Evolutionary conservation across 2,329 filamentous ascomycete species (phyloP), one percentile per base, ranked within the genome.

Genomic region (Pseudogymnoascus sp.): DNA sequence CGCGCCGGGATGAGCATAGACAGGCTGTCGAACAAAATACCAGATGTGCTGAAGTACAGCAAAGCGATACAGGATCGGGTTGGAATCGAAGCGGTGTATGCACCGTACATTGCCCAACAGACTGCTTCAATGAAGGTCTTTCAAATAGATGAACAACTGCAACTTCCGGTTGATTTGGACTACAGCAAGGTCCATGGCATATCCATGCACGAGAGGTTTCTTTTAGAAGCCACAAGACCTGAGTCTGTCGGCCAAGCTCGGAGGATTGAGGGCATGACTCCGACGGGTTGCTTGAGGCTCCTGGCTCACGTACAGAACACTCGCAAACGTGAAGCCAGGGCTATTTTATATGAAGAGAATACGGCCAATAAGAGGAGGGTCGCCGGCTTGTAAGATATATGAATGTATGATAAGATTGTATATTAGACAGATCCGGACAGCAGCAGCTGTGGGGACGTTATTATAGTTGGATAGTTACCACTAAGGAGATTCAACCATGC

Each of bases 201-300:
- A 61, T 92, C 90, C 62, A 83, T 86, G 38, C 92, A 91, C 63
- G 95, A 97, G 78, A 88, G 84, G 74, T 81, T 85, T 28, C 82
- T 88, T 3, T 79, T 99, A 37, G 82, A 83, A 63, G 78, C 80
- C 2, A 89, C 91, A 1, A 79, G 85, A 60, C 95, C 95, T 0
- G 91, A 96, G 75, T 96, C 85, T 65, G 80, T 99, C 21, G 93
- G 91, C 0, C 95, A 97, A 81, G 93, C 93, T 33, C 82, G 91
- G 59, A 80, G 95, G 12, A 85, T 97, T 9, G 95, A 99, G 75
- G 93, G 93, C 3, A 79, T 88, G 65, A 88, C 85, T 18, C 85
- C 86, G 0, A 78, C 82, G 0, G 85, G 83, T 0, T 82, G 81
- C 63, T 71, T 88, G 45, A 76, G 84, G 62, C 71, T 95, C 65